A percentile compares a stretch with the other conserved stretches of the same genome.
phyloP scores from a whole-genome alignment of 192 early-diverging fungal species.

The Physocladia obscura region DNA sequence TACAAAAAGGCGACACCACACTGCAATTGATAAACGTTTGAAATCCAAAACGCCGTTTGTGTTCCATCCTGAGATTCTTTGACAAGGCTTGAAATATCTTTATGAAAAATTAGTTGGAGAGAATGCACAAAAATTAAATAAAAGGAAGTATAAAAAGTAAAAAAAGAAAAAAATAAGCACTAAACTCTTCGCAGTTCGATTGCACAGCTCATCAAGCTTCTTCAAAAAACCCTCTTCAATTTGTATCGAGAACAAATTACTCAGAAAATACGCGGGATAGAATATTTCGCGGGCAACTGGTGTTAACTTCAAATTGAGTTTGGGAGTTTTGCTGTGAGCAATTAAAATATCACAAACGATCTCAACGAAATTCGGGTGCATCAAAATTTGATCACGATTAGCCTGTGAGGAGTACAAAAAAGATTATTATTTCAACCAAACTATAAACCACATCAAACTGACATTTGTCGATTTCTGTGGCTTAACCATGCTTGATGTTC shows the following conservation, averaged over 20 bases:
- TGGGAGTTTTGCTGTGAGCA: no score
- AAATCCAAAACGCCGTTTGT: constrained; percentile 81
- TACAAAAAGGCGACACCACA: constrained; percentile 61
- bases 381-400: no score
- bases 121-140: neutral
- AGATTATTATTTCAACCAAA: no score
- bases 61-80: constrained; percentile 60
- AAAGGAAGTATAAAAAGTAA: neutral
- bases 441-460: no score
- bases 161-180: no score
- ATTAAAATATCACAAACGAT: neutral
- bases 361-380: neutral
- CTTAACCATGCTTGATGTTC: no score
- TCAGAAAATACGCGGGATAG: neutral
- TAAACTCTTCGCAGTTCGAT: no score
- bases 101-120: no score
- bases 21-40: constrained; percentile 83
- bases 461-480: no score
- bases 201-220: constrained; percentile 8
- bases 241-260: neutral
- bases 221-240: constrained; percentile 12
- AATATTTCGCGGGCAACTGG: no score
- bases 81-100: constrained; percentile 6
- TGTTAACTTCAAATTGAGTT: no score
- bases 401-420: no score